Percentiles rank a stretch among this genome's conserved stretches.
These are phyloP conservation scores for Sequoiadendron giganteum DNA, from an alignment of 75 land plant species.

Conservation along the genomic window DNA sequence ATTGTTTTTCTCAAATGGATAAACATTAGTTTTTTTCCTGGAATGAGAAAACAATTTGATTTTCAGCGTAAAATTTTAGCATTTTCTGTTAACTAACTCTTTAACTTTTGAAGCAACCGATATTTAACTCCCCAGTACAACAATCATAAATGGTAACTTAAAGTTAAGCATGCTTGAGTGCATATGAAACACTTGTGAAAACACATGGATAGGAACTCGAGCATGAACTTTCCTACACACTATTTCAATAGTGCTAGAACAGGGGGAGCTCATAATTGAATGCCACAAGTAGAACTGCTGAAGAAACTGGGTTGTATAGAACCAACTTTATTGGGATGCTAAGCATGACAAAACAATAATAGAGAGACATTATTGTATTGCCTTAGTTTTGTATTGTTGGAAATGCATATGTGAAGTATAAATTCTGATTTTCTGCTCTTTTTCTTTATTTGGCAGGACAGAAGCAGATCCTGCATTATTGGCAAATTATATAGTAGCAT, in stretches of 20 bases:
- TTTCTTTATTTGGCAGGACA: conserved; percentile 42
- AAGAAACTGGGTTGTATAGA: not conserved
- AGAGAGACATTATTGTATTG: not conserved
- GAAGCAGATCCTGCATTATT: conserved; percentile 63
- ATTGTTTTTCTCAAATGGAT: not conserved
- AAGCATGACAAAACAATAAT: not conserved
- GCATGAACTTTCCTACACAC: not conserved
- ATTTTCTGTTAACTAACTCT: not conserved
- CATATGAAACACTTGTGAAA: not conserved
- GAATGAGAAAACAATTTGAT: not conserved
- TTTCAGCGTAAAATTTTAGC: not conserved
- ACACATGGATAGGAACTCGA: not conserved
- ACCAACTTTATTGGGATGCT: not conserved
- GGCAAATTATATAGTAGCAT: conserved; percentile 57
- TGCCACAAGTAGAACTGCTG: not conserved
- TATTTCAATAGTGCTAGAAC: not conserved
- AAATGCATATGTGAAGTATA: not conserved
- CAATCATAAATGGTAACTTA: not conserved
- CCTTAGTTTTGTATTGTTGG: not conserved
- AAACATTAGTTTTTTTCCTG: not conserved
- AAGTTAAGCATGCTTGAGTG: not conserved
- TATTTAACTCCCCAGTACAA: not conserved
- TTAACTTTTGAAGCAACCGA: not conserved
- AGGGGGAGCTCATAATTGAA: not conserved
- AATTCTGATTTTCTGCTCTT: not conserved